These are phyloP conservation scores for Apostasia ramifera DNA, from an alignment of 106 monocot species.

Conservation along the genomic window DNA sequence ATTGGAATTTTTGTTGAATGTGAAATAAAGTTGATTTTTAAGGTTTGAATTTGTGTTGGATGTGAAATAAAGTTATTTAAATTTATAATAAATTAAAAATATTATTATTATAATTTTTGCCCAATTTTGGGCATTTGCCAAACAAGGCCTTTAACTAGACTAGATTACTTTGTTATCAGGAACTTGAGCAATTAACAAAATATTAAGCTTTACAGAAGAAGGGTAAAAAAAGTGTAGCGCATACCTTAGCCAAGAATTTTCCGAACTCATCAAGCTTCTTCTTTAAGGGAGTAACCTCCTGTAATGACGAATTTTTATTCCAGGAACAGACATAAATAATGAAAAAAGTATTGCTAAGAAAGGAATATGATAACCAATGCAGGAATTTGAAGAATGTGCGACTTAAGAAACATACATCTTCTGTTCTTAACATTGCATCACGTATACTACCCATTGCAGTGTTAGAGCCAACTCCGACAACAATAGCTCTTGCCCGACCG, in stretches of 20 bases:
- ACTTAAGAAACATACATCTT: conserved; percentile 60
- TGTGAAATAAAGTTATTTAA: no score
- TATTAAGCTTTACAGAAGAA: not conserved
- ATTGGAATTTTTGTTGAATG: no score
- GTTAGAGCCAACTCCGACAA: conserved; percentile 91
- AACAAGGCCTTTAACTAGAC: no score
- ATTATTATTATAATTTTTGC: no score
- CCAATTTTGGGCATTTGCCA: no score
- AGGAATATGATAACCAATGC: not conserved
- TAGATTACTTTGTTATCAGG: no score
- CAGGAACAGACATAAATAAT: not conserved
- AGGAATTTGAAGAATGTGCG: not conserved
- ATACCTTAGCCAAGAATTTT: conserved; percentile 96
- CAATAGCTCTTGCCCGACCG: conserved; percentile 97
- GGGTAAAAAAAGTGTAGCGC: not conserved
- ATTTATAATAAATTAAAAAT: no score
- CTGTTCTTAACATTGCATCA: conserved; percentile 95
- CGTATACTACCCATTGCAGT: conserved; percentile 99
- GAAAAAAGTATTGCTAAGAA: not conserved
- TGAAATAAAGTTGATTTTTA: no score
- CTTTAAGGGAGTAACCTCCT: conserved; percentile 96
- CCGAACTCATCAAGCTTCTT: conserved; percentile 99
- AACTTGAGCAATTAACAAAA: no score
- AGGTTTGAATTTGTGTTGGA: no score
- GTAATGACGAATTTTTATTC: conserved; percentile 12